Evolutionary conservation across 169 alveolate genomes (phyloP), one percentile per base, ranked within the genome.

Genomic region (Cystoisospora suis): DNA sequence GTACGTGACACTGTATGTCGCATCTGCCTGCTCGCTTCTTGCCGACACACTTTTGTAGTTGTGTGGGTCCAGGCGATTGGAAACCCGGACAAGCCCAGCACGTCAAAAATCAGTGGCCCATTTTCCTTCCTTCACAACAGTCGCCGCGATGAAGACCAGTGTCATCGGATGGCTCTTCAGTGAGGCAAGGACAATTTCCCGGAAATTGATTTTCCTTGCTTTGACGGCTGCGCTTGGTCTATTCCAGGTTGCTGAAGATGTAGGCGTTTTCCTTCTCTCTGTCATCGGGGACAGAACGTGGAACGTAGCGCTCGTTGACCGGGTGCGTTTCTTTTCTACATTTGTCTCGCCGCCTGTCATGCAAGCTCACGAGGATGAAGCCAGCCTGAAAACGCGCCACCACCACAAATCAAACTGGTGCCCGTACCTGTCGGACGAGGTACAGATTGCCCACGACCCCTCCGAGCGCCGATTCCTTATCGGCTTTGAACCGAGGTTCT

Each of bases 281-380:
- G 5, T 65, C n/a, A 5, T 65, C n/a, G 77, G 34, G n/a, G 77
- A 65, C 77, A 65, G 34, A n/a, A 65, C 77, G n/a, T 65, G 77
- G 77, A 65, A 65, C 34, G 77, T 44, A 7, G 36, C 42, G 5
- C 77, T 32, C 34, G 77, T 65, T 36, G 77, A 36, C 2, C 77
- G 77, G 0, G 7, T 65, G 77, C 77, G 77, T 27, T 65, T 65
- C 44, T 65, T 65, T 36, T 65, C 77, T 32, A 65, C 77, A 12
- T 65, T 65, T 65, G 34, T 65, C 6, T 65, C 38, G 1, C 77
- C 77, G 40, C 5, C 34, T n/a, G n/a, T n/a, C n/a, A 3, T n/a
- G 5, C 45, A 36, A 12, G 40, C 77, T n/a, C 6, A 44, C 1
- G 34, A 65, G 77, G 77, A 65, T 32, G 77, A 65, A n/a, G 20